phyloP scores from a whole-genome alignment of 1,284 basidiomycete genomes.

The Pseudomicrostroma phylloplanum region DNA sequence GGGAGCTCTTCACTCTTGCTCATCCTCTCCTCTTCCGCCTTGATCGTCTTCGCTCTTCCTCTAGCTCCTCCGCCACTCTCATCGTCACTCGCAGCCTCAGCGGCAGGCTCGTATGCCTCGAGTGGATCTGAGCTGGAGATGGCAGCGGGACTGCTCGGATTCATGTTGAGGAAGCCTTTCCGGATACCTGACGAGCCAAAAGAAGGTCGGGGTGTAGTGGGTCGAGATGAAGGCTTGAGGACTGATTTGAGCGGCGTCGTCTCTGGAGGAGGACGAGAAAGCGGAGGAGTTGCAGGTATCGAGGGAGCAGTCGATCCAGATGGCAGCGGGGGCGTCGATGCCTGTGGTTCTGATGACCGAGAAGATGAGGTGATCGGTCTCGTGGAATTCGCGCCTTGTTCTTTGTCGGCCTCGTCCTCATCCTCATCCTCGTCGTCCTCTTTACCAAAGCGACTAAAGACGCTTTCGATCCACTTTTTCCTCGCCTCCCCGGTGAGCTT shows the following conservation, averaged over 20 bases:
- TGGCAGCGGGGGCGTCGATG: not conserved
- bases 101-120: slow-evolving; percentile 17
- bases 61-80: not conserved
- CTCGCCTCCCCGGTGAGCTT: slow-evolving; percentile 19
- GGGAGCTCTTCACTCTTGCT: not conserved
- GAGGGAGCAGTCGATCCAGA: not conserved
- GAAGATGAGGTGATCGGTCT: not conserved
- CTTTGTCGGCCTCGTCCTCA: slow-evolving; percentile 11
- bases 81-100: not conserved
- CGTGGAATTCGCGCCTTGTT: not conserved
- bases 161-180: slow-evolving; percentile 8
- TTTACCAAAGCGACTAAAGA: slow-evolving; percentile 29
- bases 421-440: slow-evolving; percentile 19
- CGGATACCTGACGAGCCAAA: slow-evolving; percentile 9
- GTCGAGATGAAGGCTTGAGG: slow-evolving; percentile 9
- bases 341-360: not conserved
- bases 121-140: slow-evolving; percentile 26
- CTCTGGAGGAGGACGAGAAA: not conserved
- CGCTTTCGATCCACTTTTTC: slow-evolving; percentile 32
- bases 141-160: slow-evolving; percentile 7
- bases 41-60: not conserved
- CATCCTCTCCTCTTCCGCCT: not conserved
- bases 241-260: slow-evolving; percentile 12
- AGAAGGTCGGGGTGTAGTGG: not conserved
- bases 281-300: not conserved